Evolutionary conservation across 2,329 filamentous ascomycete genomes (phyloP).

Genomic region (Dactylellina drechsleri): DNA sequence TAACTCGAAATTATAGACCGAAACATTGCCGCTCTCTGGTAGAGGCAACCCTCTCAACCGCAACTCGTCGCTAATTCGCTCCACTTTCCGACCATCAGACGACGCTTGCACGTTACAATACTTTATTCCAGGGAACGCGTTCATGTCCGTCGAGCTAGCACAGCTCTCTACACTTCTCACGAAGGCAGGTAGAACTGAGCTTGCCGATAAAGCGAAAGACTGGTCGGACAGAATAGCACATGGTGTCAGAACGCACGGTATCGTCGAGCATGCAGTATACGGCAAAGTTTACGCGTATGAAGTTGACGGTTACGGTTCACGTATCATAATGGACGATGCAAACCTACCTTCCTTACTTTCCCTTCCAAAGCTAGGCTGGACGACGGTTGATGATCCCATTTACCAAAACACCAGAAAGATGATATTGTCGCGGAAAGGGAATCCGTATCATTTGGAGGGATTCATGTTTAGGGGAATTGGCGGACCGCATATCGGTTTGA

Average conservation of each 20-base stretch:
- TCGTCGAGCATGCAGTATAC: slow-evolving; percentile 78
- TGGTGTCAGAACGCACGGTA: slow-evolving; percentile 85
- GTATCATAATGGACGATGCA: slow-evolving; percentile 87
- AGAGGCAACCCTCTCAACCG: slow-evolving; percentile 89
- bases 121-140: slow-evolving; percentile 94
- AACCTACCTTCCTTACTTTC: slow-evolving; percentile 85
- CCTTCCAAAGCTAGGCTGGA: slow-evolving; percentile 80
- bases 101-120: slow-evolving; percentile 94
- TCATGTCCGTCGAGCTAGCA: slow-evolving; percentile 90
- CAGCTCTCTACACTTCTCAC: slow-evolving; percentile 77
- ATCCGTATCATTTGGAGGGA: slow-evolving; percentile 88
- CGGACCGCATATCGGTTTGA: slow-evolving; percentile 80
- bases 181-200: slow-evolving; percentile 20
- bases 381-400: slow-evolving; percentile 71
- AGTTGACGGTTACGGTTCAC: slow-evolving; percentile 84
- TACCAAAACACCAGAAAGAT: slow-evolving; percentile 91
- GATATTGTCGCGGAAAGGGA: slow-evolving; percentile 77
- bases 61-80: slow-evolving; percentile 85
- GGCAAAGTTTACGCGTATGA: slow-evolving; percentile 87
- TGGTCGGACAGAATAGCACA: slow-evolving; percentile 75
- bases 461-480: slow-evolving; percentile 85
- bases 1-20: slow-evolving; percentile 67
- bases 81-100: slow-evolving; percentile 92
- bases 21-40: slow-evolving; percentile 84
- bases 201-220: slow-evolving; percentile 63